Evolutionary conservation across 202 grass and related monocot species (phyloP).

Genomic region (Carex sylvatica): DNA sequence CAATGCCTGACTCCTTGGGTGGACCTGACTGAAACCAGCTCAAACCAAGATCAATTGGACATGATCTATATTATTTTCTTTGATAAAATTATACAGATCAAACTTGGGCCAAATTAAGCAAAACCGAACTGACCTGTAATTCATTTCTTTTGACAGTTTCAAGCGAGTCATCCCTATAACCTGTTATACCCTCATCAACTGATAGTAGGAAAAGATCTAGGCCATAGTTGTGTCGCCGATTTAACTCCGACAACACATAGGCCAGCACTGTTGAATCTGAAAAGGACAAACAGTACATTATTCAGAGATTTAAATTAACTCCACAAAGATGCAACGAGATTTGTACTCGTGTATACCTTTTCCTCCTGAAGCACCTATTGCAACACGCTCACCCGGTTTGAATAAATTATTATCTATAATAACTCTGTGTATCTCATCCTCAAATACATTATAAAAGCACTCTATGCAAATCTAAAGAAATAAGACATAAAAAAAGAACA

Average conservation of each 20-base stretch:
- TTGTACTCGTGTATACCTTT: slow-evolving; percentile 51
- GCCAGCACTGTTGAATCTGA: slow-evolving; percentile 95
- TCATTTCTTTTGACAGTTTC: slow-evolving; percentile 99
- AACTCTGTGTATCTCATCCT: slow-evolving; percentile 88
- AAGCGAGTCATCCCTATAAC: slow-evolving; percentile 92
- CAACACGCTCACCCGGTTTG: slow-evolving; percentile 78
- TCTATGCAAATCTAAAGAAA: slow-evolving; percentile 72
- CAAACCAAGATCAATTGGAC: background rate
- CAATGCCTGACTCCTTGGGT: background rate
- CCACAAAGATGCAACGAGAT: background rate
- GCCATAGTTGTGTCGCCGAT: slow-evolving; percentile 70
- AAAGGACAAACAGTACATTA: slow-evolving; percentile 25
- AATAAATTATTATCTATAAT: slow-evolving; percentile 81
- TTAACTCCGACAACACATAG: slow-evolving; percentile 80
- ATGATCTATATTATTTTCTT: background rate
- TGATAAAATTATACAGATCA: background rate
- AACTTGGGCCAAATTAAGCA: slow-evolving; percentile 12
- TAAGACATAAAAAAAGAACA: background rate
- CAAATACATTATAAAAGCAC: slow-evolving; percentile 81
- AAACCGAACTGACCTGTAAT: slow-evolving; percentile 57
- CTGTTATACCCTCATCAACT: slow-evolving; percentile 95
- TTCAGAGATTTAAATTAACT: slow-evolving; percentile 20
- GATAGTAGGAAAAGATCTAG: slow-evolving; percentile 94
- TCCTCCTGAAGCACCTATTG: slow-evolving; percentile 93
- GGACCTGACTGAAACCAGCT: background rate